These are phyloP conservation scores for Lachnellula hyalina DNA, from an alignment of 2,329 filamentous ascomycete species.

Conservation along the genomic window DNA sequence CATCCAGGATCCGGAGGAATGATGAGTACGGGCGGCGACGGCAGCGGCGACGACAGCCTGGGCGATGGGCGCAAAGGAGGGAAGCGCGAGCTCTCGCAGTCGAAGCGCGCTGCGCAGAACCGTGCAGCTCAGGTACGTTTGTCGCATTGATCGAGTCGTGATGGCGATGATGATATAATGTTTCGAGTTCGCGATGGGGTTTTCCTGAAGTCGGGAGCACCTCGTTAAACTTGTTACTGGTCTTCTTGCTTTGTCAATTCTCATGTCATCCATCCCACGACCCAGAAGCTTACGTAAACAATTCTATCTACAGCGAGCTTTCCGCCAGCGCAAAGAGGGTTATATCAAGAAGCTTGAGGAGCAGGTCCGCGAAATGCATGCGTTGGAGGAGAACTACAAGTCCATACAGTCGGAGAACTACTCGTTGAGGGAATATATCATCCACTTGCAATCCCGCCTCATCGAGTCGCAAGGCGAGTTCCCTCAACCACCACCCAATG, in stretches of 20 bases:
- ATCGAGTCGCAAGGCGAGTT: slow-evolving; percentile 79
- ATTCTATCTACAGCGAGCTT: slow-evolving; percentile 66
- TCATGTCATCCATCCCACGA: slow-evolving; percentile 31
- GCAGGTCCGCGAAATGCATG: slow-evolving; percentile 75
- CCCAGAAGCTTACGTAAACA: slow-evolving; percentile 29
- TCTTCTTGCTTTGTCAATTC: slow-evolving; percentile 34
- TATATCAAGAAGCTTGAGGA: slow-evolving; percentile 98
- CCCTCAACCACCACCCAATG: slow-evolving; percentile 74
- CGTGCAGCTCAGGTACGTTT: slow-evolving; percentile 91
- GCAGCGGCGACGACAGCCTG: slow-evolving; percentile 28
- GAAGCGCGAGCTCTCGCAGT: slow-evolving; percentile 88
- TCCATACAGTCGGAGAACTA: slow-evolving; percentile 85
- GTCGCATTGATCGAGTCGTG: slow-evolving; percentile 14
- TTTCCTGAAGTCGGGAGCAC: slow-evolving; percentile 6
- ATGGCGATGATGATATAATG: neutral
- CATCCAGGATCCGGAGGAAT: slow-evolving; percentile 15
- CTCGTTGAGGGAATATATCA: slow-evolving; percentile 84
- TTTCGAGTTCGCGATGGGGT: slow-evolving; percentile 1
- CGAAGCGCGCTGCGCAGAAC: slow-evolving; percentile 95
- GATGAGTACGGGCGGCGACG: slow-evolving; percentile 28
- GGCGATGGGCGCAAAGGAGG: slow-evolving; percentile 62
- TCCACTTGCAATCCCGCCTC: slow-evolving; percentile 80
- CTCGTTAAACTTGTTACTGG: slow-evolving; percentile 23
- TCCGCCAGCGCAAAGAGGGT: slow-evolving; percentile 93
- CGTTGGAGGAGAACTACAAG: slow-evolving; percentile 73